Evolutionary conservation across 2,329 filamentous ascomycete genomes (phyloP).

Genomic region (Calonectria hawksworthii): DNA sequence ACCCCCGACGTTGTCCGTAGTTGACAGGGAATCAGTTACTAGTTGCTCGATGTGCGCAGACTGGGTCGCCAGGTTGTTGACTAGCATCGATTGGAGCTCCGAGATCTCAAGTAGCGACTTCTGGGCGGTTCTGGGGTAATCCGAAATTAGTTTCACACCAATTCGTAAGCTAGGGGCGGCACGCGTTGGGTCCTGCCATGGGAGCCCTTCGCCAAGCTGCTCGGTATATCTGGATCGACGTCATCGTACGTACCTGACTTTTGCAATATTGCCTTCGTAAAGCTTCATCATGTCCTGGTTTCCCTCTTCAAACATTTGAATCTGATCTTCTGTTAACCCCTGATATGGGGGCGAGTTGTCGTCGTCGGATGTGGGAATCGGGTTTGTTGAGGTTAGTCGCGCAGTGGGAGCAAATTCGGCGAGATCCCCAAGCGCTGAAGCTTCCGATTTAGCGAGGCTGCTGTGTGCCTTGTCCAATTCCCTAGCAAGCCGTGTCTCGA

Average conservation of each 20-base stretch:
- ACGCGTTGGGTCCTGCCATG: not conserved
- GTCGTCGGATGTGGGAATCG: constrained; percentile 41
- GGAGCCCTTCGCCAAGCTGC: constrained; percentile 14
- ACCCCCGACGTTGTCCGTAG: constrained; percentile 86
- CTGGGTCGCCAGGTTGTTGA: constrained; percentile 87
- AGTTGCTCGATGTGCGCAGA: constrained; percentile 91
- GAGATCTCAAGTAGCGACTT: constrained; percentile 93
- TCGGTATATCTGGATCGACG: not conserved
- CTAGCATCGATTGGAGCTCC: constrained; percentile 90
- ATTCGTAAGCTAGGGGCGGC: constrained; percentile 21
- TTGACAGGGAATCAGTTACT: constrained; percentile 84
- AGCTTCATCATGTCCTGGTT: constrained; percentile 94
- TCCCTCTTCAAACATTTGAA: constrained; percentile 93
- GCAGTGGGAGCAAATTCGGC: constrained; percentile 47
- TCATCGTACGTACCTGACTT: constrained; percentile 81
- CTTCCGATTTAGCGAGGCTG: constrained; percentile 78
- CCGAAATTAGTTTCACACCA: constrained; percentile 30
- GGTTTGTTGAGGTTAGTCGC: constrained; percentile 30
- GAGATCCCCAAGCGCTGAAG: constrained; percentile 50
- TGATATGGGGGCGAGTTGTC: constrained; percentile 49
- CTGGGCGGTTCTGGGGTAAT: constrained; percentile 78
- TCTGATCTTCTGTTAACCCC: constrained; percentile 83
- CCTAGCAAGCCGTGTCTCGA: constrained; percentile 87
- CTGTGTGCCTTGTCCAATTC: constrained; percentile 93
- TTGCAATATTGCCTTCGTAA: constrained; percentile 93